Base-by-base conservation (phyloP, 2,329 filamentous ascomycete genomes). In the Monilinia vaccinii-corymbosi region DNA sequence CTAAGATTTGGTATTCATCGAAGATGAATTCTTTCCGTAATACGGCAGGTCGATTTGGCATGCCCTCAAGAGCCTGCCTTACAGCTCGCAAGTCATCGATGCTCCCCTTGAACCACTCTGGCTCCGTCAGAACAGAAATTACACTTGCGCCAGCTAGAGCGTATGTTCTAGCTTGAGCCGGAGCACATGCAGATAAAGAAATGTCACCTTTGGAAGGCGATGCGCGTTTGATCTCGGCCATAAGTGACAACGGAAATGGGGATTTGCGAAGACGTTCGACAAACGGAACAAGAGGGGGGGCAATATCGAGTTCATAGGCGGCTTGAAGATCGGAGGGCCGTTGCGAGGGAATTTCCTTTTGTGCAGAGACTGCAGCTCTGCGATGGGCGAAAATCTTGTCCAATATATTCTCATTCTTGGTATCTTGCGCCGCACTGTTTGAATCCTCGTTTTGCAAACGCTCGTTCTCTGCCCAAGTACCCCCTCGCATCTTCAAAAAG, bases 51-150 rank as follows among this genome's bases (percentile, higher is more conserved):
- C 94, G 83, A 72, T 97, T 95, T 1, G 90, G 87, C 86, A 99
- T 91, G 14, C 88, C 87, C 68, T 91, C 84, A n/a, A 99, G 77
- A 52, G 89, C 91, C 73, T 93, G 89, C 48, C 94, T 85, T 34
- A 97, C 94, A 38, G 87, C 85, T 62, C 89, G 84, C 58, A 99
- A 77, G 72, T 99, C 94, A 61, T 99, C 93, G 62, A 99, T 92
- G 74, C 88, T 96, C 51, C 94, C 94, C 76, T 97, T 97, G 79
- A 99, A 99, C 94, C 94, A 99, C 71, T 97, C 89, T 0, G 95
- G 94, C 75, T 99, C 94, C 0, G 94, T 99, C 50, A 99, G 81
- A n/a, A 99, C 94, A 1, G 94, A 97, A 66, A 99, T 99, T 44
- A 96, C 91, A 72, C 93, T 97, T 51, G 94, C 94, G 16, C 94